Base-by-base conservation (phyloP, 495 filamentous ascomycete species). In the Penicillium macrosclerotiorum region DNA sequence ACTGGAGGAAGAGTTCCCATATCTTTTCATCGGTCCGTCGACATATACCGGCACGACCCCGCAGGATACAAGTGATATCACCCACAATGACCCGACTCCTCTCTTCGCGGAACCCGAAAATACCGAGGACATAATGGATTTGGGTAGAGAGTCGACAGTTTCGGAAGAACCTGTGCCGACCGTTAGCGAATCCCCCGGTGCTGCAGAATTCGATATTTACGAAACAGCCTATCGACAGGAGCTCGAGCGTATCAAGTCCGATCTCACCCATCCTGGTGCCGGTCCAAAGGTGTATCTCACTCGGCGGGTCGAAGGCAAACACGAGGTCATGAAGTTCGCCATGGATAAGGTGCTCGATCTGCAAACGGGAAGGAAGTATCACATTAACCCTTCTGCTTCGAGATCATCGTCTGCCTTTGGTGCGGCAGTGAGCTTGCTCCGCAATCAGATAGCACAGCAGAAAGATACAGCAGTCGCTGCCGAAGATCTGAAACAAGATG, bases 221-320 rank as follows among this genome's bases (percentile, higher is more conserved):
- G 89, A 95, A 51, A 81, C 76, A 0, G 92, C 92, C 3, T 97
- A 95, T 55, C 79, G 85, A 30, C 72, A 82, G 37, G 89, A 95
- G 71, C 77, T 95, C 8, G 79, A 86, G 42, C 80, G 85, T 8
- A 94, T 96, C 56, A 51, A 57, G 33, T 67, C 48, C 52, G 61
- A 41, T 47, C 66, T 55, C 59, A 71, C 57, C 14, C 49, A 54
- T 22, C 52, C 50, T 46, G 55, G 42, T 47, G 57, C 45, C 51
- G 65, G 14, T 60, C 72, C 49, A 24, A 72, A 61, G 57, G 62
- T 86, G 3, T 85, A 80, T 59, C 63, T 85, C 13, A 86, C 73
- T 1, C 72, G 82, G 7, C 68, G 82, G 18, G 80, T 85, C 2
- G 80, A 85, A 39, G 67, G 69, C 20, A 73, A 69, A 44, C 58